Evolutionary conservation across 768 basidiomycete genomes (phyloP), one percentile per base, ranked within the genome.

Genomic region (Tricholoma sp.): DNA sequence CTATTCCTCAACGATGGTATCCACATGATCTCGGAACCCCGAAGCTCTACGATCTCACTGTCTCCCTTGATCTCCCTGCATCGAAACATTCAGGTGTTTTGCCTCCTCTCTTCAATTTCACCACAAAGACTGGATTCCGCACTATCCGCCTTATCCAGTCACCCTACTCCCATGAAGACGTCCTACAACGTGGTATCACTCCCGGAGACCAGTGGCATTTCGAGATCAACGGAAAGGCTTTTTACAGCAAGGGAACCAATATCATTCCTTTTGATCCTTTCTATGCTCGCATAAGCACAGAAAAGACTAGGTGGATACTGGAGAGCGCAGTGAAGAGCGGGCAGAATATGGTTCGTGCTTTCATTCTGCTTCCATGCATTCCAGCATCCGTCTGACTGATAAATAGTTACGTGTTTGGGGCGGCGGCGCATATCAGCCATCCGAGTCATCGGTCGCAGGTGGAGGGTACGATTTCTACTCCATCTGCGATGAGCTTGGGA

Each of bases 181-280:
- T 82, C 17, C 64, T 63, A 2, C 60, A 65, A 32, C 73, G 78
- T 4, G 80, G 81, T 1, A 82, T 83, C 54, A 82, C 76, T 0
- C 81, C 82, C 1, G 82, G 82, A 6, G 81, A 85, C 59, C 75
- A 83, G 59, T 83, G 80, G 77, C 80, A 83, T 63, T 84, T 84
- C 62, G 73, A 78, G 57, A 72, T 84, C 55, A 83, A 84, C 52
- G 82, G 83, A 9, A 76, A 76, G 62, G 74, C 75, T 12, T 82
- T 84, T 60, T 83, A 80, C 57, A 77, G 74, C 50, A 70, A 76
- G 8, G 82, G 83, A 8, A 81, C 80, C 24, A 84, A 83, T 53
- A 75, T 82, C 59, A 81, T 84, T 55, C 83, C 83, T 1, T 83
- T 82, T 59, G 83, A 85, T 65, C 78, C 79, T 7, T 84, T 85